These are phyloP conservation scores for Penicillium malachiteum DNA, from an alignment of 495 filamentous ascomycete species.

Conservation along the genomic window DNA sequence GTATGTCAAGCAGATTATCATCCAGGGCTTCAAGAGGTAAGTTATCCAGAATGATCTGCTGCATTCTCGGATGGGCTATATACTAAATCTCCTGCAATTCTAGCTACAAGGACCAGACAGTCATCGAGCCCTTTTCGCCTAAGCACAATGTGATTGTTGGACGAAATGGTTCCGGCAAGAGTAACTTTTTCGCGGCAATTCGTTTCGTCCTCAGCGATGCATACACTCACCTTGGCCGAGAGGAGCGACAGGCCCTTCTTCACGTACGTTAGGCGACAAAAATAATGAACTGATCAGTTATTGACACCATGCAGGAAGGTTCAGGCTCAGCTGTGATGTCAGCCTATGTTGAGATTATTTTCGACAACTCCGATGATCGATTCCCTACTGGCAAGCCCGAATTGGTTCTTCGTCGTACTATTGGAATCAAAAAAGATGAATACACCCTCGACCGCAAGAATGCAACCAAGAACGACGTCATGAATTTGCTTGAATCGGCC, in stretches of 20 bases:
- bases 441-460: slow-evolving; percentile 96
- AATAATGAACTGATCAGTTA: not conserved
- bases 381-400: slow-evolving; percentile 94
- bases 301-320: slow-evolving; percentile 64
- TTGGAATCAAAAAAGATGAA: slow-evolving; percentile 97
- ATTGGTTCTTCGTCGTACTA: slow-evolving; percentile 85
- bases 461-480: slow-evolving; percentile 89
- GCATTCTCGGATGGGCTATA: too few relatives aligned
- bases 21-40: slow-evolving; percentile 99
- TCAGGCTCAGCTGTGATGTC: slow-evolving; percentile 98
- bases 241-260: slow-evolving; percentile 91
- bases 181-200: slow-evolving; percentile 99
- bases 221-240: slow-evolving; percentile 92
- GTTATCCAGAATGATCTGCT: not conserved
- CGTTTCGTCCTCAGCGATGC: slow-evolving; percentile 98
- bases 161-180: slow-evolving; percentile 98
- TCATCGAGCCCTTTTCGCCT: slow-evolving; percentile 96
- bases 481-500: slow-evolving; percentile 92
- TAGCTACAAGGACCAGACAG: slow-evolving; percentile 99
- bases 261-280: slow-evolving; percentile 53
- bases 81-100: not conserved
- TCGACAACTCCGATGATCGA: slow-evolving; percentile 95
- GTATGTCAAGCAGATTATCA: slow-evolving; percentile 99
- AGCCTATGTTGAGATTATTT: slow-evolving; percentile 97
- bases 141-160: slow-evolving; percentile 99